These are phyloP conservation scores for Chaetomium fimeti DNA, from an alignment of 495 filamentous ascomycete species.

Conservation along the genomic window DNA sequence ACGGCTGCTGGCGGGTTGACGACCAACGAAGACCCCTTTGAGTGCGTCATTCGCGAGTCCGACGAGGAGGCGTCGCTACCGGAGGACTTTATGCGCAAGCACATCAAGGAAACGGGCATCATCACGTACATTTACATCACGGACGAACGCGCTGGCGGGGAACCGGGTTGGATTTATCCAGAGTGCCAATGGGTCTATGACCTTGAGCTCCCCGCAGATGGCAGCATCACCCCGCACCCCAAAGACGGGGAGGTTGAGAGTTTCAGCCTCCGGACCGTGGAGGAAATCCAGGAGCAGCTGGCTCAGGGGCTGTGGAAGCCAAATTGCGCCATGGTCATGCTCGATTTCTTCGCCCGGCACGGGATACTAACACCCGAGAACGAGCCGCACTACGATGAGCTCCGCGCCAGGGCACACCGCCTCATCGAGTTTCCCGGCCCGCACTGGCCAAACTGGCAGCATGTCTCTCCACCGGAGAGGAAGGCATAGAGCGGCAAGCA, in stretches of 20 bases:
- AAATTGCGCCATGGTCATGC: conserved; percentile 78
- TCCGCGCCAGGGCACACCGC: conserved; percentile 73
- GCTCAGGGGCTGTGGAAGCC: conserved; percentile 81
- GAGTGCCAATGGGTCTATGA: conserved; percentile 94
- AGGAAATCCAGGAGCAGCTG: conserved; percentile 70
- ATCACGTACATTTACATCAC: conserved; percentile 86
- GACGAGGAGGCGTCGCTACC: conserved; percentile 88
- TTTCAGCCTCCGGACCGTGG: conserved; percentile 73
- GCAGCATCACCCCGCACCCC: conserved; percentile 61
- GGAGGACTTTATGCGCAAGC: conserved; percentile 61
- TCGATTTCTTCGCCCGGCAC: conserved; percentile 90
- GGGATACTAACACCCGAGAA: conserved; percentile 78
- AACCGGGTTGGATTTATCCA: conserved; percentile 82
- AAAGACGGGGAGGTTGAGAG: conserved; percentile 85
- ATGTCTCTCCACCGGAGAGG: conserved; percentile 7
- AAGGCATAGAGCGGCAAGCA: conserved; percentile 14
- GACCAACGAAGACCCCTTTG: conserved; percentile 70
- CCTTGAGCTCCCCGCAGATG: conserved; percentile 65
- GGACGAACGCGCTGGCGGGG: conserved; percentile 74
- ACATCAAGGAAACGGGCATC: conserved; percentile 59
- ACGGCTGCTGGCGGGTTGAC: conserved; percentile 88
- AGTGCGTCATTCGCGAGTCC: conserved; percentile 80
- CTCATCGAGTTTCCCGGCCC: conserved; percentile 74
- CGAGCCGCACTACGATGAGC: conserved; percentile 77
- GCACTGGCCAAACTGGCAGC: conserved; percentile 43